Evolutionary conservation across 768 basidiomycete genomes (phyloP).

Genomic region (Panus rudis): DNA sequence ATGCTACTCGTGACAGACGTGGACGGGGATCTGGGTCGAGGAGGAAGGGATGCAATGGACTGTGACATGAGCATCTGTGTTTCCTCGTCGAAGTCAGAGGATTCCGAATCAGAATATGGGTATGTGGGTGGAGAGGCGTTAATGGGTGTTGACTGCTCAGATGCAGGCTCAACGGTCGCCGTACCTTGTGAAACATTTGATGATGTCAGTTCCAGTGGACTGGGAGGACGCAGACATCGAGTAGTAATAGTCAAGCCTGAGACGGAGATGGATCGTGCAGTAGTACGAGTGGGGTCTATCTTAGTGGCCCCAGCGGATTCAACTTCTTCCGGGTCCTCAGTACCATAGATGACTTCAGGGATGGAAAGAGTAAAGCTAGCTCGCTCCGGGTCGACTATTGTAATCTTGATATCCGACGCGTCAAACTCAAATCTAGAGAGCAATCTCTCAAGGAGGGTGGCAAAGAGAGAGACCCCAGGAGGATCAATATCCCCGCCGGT

Average conservation of each 20-base stretch:
- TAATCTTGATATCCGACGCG: constrained; percentile 59
- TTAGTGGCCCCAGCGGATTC: not conserved
- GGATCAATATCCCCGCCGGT: constrained; percentile 47
- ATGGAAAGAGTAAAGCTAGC: constrained; percentile 56
- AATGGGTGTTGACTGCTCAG: no score
- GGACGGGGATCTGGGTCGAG: constrained; percentile 24
- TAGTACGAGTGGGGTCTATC: constrained; percentile 3
- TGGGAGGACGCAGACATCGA: constrained; percentile 31
- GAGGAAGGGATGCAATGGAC: constrained; percentile 55
- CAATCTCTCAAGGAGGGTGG: constrained; percentile 71
- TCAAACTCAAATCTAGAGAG: constrained; percentile 76
- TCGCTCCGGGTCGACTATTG: constrained; percentile 57
- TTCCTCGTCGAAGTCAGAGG: constrained; percentile 49
- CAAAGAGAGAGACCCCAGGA: constrained; percentile 73
- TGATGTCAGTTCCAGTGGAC: constrained; percentile 19
- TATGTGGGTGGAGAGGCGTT: constrained; percentile 40
- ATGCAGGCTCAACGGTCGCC: constrained; percentile 11
- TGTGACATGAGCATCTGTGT: constrained; percentile 66
- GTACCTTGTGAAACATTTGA: no score
- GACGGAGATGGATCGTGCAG: constrained; percentile 45
- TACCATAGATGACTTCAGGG: constrained; percentile 51
- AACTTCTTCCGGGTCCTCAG: constrained; percentile 24
- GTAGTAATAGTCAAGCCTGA: constrained; percentile 51
- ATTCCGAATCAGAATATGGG: constrained; percentile 35
- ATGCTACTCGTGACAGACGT: constrained; percentile 55